Conservation (phyloP, 2,329 filamentous ascomycete species). For the Talaromyces rugulosus region DNA sequence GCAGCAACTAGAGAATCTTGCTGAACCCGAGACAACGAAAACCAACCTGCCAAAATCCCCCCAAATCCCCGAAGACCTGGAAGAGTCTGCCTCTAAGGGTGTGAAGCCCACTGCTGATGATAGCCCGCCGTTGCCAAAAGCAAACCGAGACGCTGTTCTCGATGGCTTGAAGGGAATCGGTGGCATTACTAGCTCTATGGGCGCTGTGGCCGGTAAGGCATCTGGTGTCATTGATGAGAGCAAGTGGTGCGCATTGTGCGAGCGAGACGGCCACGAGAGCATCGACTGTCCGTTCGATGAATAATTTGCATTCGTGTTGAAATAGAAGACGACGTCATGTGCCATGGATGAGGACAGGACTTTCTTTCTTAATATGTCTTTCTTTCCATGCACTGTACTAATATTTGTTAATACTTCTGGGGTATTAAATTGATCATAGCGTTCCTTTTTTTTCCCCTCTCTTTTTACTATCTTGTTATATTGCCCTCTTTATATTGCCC, state of each 20-base stretch:
- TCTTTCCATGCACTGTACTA: slow-evolving; percentile 5
- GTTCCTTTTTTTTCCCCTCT: neutral
- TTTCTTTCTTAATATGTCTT: neutral
- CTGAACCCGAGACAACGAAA: neutral
- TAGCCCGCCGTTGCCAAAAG: slow-evolving; percentile 28
- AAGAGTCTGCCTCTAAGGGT: slow-evolving; percentile 14
- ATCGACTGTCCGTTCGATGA: slow-evolving; percentile 93
- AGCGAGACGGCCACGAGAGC: slow-evolving; percentile 93
- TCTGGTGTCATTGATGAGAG: slow-evolving; percentile 73
- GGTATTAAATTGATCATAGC: neutral
- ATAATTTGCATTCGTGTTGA: slow-evolving; percentile 20
- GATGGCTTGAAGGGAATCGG: slow-evolving; percentile 41
- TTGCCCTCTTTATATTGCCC: slow-evolving; percentile 10
- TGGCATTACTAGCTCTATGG: slow-evolving; percentile 41
- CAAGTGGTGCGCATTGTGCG: slow-evolving; percentile 97
- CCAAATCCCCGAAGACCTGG: slow-evolving; percentile 7
- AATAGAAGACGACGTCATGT: slow-evolving; percentile 6
- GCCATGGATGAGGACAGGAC: slow-evolving; percentile 1
- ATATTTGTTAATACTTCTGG: neutral
- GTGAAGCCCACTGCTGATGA: slow-evolving; percentile 14
- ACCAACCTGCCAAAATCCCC: neutral
- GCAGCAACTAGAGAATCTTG: neutral
- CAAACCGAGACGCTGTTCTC: slow-evolving; percentile 38
- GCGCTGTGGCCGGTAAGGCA: slow-evolving; percentile 71
- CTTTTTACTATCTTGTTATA: neutral